Percentiles rank a stretch among this genome's conserved stretches.
phyloP scores from a whole-genome alignment of 176 grass and related monocot genomes.

The Triticum timopheevii region DNA sequence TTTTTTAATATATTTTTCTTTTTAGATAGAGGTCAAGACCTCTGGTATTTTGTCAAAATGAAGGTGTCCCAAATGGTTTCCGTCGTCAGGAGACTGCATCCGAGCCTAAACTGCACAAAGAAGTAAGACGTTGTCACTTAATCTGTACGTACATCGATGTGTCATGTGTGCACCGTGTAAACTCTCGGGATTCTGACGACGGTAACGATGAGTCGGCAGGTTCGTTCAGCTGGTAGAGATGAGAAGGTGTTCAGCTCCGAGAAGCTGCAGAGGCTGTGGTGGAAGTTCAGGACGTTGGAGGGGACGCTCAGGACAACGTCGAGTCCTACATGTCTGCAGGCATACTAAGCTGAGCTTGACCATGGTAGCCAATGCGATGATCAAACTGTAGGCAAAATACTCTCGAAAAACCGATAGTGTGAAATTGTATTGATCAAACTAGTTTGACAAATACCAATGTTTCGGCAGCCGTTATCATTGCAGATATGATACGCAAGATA shows the following conservation, averaged over 20 bases:
- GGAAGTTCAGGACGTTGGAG: constrained; percentile 52
- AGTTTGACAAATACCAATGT: no score
- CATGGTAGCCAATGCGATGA: no score
- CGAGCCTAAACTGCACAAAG: constrained; percentile 39
- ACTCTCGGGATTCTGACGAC: background rate
- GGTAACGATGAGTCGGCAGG: constrained; percentile 9
- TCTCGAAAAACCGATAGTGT: no score
- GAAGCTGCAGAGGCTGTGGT: constrained; percentile 64
- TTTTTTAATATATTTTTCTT: no score
- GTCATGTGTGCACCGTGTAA: background rate
- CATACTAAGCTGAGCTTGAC: constrained; percentile 16
- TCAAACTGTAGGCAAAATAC: no score
- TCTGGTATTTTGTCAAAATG: background rate
- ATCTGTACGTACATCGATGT: background rate
- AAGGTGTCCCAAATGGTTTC: constrained; percentile 36
- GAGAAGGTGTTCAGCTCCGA: constrained; percentile 26
- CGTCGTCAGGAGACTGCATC: constrained; percentile 39
- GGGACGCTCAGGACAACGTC: constrained; percentile 50
- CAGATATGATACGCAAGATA: no score
- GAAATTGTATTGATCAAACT: no score
- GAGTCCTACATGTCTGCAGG: constrained; percentile 43
- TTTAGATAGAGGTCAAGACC: no score
- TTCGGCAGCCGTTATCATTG: no score
- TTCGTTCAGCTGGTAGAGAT: constrained; percentile 40
- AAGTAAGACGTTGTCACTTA: constrained; percentile 23